phyloP scores from a whole-genome alignment of 2,329 filamentous ascomycete species.

The Tolypocladium cylindrosporum region DNA sequence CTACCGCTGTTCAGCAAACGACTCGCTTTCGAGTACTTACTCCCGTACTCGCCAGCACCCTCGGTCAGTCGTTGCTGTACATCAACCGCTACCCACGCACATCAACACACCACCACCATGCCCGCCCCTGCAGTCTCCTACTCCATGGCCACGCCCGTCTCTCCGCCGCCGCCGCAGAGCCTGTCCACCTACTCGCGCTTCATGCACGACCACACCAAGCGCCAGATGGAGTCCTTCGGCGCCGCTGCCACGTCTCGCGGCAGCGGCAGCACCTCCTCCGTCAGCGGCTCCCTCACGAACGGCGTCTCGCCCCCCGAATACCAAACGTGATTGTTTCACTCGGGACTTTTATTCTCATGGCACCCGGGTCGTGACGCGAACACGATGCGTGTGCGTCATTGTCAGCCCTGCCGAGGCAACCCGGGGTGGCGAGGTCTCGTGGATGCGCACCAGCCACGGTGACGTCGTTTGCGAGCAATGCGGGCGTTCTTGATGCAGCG shows the following conservation, averaged over 20 bases:
- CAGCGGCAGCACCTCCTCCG: slow-evolving; percentile 9
- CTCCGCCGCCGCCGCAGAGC: slow-evolving; percentile 31
- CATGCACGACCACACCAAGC: slow-evolving; percentile 57
- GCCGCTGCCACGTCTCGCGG: slow-evolving; percentile 10
- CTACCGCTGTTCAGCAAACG: neutral
- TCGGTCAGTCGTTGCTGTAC: neutral
- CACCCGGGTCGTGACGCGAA: neutral
- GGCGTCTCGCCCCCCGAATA: slow-evolving; percentile 13
- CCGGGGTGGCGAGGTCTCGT: neutral
- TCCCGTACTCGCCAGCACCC: neutral
- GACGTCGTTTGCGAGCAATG: neutral
- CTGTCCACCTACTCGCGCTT: slow-evolving; percentile 47
- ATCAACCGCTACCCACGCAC: neutral
- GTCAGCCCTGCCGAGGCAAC: neutral
- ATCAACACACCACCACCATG: slow-evolving; percentile 16
- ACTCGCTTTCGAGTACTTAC: neutral
- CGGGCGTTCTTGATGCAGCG: neutral
- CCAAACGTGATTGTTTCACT: neutral
- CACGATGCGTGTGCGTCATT: neutral
- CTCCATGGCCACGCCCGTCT: slow-evolving; percentile 24
- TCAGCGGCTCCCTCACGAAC: slow-evolving; percentile 14
- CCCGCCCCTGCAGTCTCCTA: slow-evolving; percentile 29
- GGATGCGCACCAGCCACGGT: neutral
- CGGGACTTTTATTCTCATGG: neutral
- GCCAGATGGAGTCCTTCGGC: slow-evolving; percentile 50